phyloP scores from a whole-genome alignment of 2,329 filamentous ascomycete species.

The Colletotrichum sansevieriae region DNA sequence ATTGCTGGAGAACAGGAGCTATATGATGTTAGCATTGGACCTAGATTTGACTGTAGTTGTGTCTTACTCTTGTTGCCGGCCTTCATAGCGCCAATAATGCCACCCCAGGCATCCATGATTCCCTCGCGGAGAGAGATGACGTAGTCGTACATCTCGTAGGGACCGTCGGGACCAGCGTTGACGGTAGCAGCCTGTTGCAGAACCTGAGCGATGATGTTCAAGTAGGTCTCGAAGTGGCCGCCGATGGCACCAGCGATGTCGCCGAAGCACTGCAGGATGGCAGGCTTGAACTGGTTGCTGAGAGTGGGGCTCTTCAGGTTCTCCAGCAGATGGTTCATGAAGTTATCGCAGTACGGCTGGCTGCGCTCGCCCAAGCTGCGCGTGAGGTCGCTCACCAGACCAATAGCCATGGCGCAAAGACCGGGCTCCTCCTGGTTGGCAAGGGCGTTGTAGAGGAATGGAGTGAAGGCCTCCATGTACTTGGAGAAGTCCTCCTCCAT shows the following conservation, averaged over 20 bases:
- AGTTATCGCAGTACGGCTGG: conserved; percentile 94
- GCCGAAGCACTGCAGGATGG: conserved; percentile 97
- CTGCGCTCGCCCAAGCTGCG: conserved; percentile 90
- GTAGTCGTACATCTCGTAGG: conserved; percentile 97
- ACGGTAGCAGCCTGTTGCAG: conserved; percentile 93
- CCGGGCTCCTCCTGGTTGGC: conserved; percentile 95
- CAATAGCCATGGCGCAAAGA: conserved; percentile 97
- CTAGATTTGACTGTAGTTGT: conserved; percentile 36
- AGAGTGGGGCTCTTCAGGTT: conserved; percentile 90
- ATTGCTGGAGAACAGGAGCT: conserved; percentile 81
- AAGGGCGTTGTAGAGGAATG: conserved; percentile 93
- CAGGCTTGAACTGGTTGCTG: conserved; percentile 96
- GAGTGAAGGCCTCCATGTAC: conserved; percentile 96
- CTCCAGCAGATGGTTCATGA: conserved; percentile 98
- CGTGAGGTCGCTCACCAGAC: conserved; percentile 95
- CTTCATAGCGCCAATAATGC: conserved; percentile 96
- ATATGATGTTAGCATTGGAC: conserved; percentile 46
- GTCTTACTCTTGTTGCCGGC: conserved; percentile 78
- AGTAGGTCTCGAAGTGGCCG: conserved; percentile 91
- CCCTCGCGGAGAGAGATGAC: conserved; percentile 94
- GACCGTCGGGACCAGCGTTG: conserved; percentile 81
- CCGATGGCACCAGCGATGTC: conserved; percentile 97
- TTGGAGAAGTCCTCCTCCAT: conserved; percentile 94
- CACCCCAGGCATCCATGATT: conserved; percentile 99
- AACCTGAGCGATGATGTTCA: conserved; percentile 92